Evolutionary conservation across 148 eudicot species (phyloP).

Genomic region (Vaccinium myrtillus): DNA sequence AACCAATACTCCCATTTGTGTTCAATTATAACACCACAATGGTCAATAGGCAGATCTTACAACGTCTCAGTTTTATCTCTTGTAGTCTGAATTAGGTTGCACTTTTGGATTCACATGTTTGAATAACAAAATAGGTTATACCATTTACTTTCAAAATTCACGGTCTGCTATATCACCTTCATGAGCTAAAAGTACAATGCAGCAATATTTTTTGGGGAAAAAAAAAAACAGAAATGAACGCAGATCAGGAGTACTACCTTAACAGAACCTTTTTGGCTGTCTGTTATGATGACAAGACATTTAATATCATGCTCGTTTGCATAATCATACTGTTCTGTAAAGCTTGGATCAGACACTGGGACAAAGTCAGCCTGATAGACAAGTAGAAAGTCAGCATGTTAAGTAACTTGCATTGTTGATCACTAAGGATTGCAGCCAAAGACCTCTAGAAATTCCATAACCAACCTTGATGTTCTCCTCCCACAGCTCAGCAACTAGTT

Average conservation of each 20-base stretch:
- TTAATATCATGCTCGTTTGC: slow-evolving; percentile 92
- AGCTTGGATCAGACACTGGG: slow-evolving; percentile 84
- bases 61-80: neutral
- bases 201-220: neutral
- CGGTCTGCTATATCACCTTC: neutral
- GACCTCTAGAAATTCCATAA: slow-evolving; percentile 5
- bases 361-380: slow-evolving; percentile 76
- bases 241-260: slow-evolving; percentile 46
- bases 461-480: slow-evolving; percentile 75
- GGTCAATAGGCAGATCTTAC: neutral
- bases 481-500: slow-evolving; percentile 81
- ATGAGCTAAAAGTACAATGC: neutral
- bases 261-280: slow-evolving; percentile 66
- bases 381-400: slow-evolving; percentile 3
- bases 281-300: slow-evolving; percentile 82
- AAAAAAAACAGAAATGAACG: neutral
- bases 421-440: slow-evolving; percentile 7
- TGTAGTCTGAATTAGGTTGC: neutral
- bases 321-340: slow-evolving; percentile 95
- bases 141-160: neutral
- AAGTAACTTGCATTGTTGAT: neutral
- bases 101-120: neutral
- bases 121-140: neutral
- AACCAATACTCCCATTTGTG: neutral
- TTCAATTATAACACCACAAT: neutral